phyloP scores from a whole-genome alignment of 2,329 filamentous ascomycete genomes.

The Didymella pomorum region DNA sequence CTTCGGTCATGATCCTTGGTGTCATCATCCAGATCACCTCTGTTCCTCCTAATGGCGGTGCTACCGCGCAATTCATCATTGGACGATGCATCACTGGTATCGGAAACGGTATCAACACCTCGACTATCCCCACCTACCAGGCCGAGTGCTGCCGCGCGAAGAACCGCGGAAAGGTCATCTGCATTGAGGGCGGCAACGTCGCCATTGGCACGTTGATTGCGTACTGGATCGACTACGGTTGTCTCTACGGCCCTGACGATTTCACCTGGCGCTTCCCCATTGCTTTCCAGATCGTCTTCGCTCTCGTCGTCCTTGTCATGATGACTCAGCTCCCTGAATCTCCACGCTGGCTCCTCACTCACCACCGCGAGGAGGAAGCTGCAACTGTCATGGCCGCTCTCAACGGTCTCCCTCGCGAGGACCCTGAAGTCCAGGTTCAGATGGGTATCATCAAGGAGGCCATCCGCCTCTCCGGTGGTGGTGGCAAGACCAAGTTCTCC shows the following conservation, averaged over 20 bases:
- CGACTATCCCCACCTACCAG: slow-evolving; percentile 62
- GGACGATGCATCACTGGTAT: slow-evolving; percentile 62
- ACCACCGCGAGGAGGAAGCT: slow-evolving; percentile 57
- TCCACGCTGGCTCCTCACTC: slow-evolving; percentile 45
- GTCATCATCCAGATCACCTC: slow-evolving; percentile 50
- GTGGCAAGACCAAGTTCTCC: slow-evolving; percentile 54
- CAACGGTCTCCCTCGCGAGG: slow-evolving; percentile 57
- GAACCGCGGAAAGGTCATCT: slow-evolving; percentile 67
- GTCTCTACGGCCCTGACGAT: slow-evolving; percentile 38
- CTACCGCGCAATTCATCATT: slow-evolving; percentile 60
- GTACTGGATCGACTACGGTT: slow-evolving; percentile 62
- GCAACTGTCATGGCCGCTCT: slow-evolving; percentile 58
- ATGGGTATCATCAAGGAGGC: slow-evolving; percentile 69
- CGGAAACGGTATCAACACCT: slow-evolving; percentile 64
- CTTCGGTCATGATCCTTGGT: slow-evolving; percentile 52
- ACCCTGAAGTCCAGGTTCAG: slow-evolving; percentile 64
- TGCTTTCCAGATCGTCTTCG: slow-evolving; percentile 61
- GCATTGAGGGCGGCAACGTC: slow-evolving; percentile 62
- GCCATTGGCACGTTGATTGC: slow-evolving; percentile 60
- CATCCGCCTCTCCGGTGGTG: slow-evolving; percentile 48
- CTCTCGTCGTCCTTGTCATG: slow-evolving; percentile 41
- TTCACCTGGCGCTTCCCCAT: slow-evolving; percentile 61
- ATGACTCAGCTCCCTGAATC: slow-evolving; percentile 50
- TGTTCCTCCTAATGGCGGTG: slow-evolving; percentile 35
- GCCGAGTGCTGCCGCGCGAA: slow-evolving; percentile 61